Percentiles rank a stretch among this genome's conserved stretches.
phyloP scores from a whole-genome alignment of 805 yeast species.

The Schwanniomyces occidentalis region DNA sequence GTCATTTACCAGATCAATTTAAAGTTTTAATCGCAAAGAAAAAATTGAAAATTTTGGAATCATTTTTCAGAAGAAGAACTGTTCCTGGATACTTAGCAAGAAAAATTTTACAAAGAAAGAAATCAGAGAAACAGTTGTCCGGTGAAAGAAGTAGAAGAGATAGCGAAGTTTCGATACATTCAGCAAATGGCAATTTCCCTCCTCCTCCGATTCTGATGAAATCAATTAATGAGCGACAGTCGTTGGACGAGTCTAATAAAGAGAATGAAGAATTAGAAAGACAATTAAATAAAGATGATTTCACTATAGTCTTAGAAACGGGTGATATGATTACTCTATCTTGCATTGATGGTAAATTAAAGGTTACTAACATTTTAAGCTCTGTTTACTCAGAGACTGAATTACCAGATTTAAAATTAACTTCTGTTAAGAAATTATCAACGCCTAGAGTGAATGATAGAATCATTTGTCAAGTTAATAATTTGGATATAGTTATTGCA shows the following conservation, averaged over 20 bases:
- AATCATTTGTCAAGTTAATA: slow-evolving; percentile 53
- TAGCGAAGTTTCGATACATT: slow-evolving; percentile 27
- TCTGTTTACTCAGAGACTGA: slow-evolving; percentile 17
- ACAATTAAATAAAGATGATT: slow-evolving; percentile 41
- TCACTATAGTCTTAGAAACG: slow-evolving; percentile 50
- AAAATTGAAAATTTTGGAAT: slow-evolving; percentile 45
- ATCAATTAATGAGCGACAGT: slow-evolving; percentile 9
- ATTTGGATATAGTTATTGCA: slow-evolving; percentile 57
- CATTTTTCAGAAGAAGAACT: slow-evolving; percentile 61
- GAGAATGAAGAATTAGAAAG: slow-evolving; percentile 8
- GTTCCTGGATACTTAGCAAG: slow-evolving; percentile 45
- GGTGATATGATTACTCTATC: slow-evolving; percentile 53
- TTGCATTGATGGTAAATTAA: slow-evolving; percentile 48
- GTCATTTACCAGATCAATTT: slow-evolving; percentile 38
- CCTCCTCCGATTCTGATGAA: slow-evolving; percentile 21
- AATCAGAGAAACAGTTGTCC: slow-evolving; percentile 10
- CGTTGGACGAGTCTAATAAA: not conserved
- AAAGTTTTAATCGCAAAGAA: slow-evolving; percentile 15
- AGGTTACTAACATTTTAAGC: slow-evolving; percentile 24
- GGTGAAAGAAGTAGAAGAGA: slow-evolving; percentile 27
- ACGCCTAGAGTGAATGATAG: slow-evolving; percentile 79
- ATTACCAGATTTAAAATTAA: slow-evolving; percentile 23
- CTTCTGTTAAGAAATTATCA: slow-evolving; percentile 53
- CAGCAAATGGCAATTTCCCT: slow-evolving; percentile 36
- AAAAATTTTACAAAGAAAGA: slow-evolving; percentile 26